Conservation (phyloP, 176 grass and related monocot genomes). For the Aegilops longissima region DNA sequence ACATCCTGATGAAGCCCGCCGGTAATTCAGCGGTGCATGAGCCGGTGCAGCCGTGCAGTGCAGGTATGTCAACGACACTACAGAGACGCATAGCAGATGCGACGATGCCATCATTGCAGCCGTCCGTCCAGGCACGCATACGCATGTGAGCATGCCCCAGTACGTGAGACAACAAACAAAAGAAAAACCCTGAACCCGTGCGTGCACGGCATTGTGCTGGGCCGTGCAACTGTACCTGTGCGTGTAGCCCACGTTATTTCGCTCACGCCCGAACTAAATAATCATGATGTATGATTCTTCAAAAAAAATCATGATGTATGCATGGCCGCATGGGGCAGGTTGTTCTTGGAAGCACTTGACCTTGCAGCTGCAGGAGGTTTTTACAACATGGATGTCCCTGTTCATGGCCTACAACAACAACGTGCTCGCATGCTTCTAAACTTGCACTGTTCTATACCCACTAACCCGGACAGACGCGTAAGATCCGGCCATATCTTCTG, state of each 20-base stretch:
- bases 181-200: no score
- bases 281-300: background rate
- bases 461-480: background rate
- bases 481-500: background rate
- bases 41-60: no score
- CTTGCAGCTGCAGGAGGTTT: background rate
- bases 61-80: no score
- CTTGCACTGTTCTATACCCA: background rate
- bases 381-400: background rate
- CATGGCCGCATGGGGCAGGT: background rate
- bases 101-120: background rate
- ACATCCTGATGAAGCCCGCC: background rate
- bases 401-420: no score
- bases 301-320: no score
- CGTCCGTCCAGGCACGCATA: background rate
- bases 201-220: no score
- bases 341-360: background rate
- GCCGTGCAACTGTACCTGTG: background rate
- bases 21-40: no score
- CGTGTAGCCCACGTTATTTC: background rate
- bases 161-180: no score
- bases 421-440: background rate
- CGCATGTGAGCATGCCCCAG: background rate
- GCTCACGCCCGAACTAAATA: background rate
- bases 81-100: background rate